Percentiles rank a stretch among this genome's conserved stretches.
phyloP scores from a whole-genome alignment of 768 basidiomycete genomes.

The Boletus subparvulus region DNA sequence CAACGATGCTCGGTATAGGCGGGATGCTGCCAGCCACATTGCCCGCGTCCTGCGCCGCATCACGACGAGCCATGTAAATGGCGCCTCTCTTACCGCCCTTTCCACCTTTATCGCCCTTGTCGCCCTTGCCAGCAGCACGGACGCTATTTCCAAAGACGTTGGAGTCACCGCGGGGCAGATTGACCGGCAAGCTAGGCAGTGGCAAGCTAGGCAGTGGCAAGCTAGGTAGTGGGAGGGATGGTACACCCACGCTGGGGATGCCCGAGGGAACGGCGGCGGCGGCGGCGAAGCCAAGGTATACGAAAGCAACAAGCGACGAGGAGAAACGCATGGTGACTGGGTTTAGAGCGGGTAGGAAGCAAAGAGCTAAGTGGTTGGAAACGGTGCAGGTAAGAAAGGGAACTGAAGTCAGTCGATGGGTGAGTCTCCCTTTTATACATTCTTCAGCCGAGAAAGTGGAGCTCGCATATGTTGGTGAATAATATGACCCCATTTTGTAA shows the following conservation, averaged over 20 bases:
- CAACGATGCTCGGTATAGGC: too few relatives aligned
- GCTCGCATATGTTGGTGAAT: neutral
- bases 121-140: too few relatives aligned
- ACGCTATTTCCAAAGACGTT: too few relatives aligned
- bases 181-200: neutral
- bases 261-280: neutral
- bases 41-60: too few relatives aligned
- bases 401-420: neutral
- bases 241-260: neutral
- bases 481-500: too few relatives aligned
- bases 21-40: too few relatives aligned
- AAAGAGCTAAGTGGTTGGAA: neutral
- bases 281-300: neutral
- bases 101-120: too few relatives aligned
- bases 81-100: too few relatives aligned
- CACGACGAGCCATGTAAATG: too few relatives aligned
- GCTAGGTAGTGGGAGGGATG: neutral
- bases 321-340: slow-evolving; percentile 6
- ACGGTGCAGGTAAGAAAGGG: neutral
- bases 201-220: neutral
- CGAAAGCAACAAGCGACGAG: slow-evolving; percentile 1
- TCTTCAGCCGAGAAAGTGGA: neutral
- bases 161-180: neutral
- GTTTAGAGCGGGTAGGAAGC: neutral
- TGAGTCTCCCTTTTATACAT: neutral